Evolutionary conservation across 2,329 filamentous ascomycete species (phyloP), one percentile per base, ranked within the genome.

Genomic region (Nannizzia gypsea): DNA sequence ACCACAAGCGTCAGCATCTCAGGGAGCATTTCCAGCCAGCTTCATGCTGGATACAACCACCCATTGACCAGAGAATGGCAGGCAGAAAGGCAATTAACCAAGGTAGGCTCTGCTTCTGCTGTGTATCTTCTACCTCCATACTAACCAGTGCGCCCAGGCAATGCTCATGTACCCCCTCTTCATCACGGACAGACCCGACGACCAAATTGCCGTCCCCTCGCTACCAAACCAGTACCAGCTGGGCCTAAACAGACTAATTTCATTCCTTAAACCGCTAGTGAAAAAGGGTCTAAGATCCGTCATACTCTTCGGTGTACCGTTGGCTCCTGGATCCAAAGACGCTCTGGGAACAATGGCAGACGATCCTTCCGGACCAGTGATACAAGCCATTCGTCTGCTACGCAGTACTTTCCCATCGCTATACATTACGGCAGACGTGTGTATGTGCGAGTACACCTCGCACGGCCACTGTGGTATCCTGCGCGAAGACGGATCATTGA

Each of bases 111-210:
- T 60, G 44, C 55, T 20, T 11, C 34, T 48, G 22, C 6, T 9
- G 52, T 26, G 54, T 57, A 11, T 28, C 36, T 55, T 20, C 4
- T 24, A 6, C 36, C 56, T 20, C 4, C 34, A 6, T 34, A 15
- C 34, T 22, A 22, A 15, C 4, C 2, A 60, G 59, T 63, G 59
- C 20, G 9, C 22, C 2, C 68, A 96, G 90, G 93, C 91, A 40
- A 97, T 97, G 93, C 86, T 99, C 69, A 96, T 99, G 69, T 97
- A 95, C 76, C 93, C 93, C 11, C 82, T 99, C 66, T 99, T 99
- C 78, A 84, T 99, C 65, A 95, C 93, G 68, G 93, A 99, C 74
- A 84, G 89, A 70, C 88, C 92, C 38, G 89, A 97, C 69, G 92
- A 97, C 77, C 89, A 96, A 77, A 88, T 86, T 13, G 80, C 88